Conservation (phyloP, 2,329 filamentous ascomycete genomes). For the Talaromyces sp. region DNA sequence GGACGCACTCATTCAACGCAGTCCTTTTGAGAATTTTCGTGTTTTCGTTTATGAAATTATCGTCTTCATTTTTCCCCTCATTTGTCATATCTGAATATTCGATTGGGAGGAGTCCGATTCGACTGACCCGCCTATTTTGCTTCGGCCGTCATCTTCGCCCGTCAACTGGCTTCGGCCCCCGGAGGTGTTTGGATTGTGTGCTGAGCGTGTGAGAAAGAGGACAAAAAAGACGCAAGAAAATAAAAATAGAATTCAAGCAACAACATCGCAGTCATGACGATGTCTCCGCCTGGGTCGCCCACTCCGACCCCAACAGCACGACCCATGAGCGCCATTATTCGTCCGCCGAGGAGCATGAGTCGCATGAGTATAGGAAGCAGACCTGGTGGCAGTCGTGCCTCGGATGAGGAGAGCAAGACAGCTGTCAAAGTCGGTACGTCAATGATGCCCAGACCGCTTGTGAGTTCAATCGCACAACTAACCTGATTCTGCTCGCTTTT, state of each 20-base stretch:
- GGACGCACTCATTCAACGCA: neutral
- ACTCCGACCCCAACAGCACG: slow-evolving; percentile 50
- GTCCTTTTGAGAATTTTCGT: neutral
- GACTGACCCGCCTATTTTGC: neutral
- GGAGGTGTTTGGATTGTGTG: slow-evolving; percentile 8
- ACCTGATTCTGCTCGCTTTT: neutral
- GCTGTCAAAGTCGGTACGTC: slow-evolving; percentile 95
- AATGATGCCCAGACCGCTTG: neutral
- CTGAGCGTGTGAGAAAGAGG: neutral
- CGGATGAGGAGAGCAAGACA: slow-evolving; percentile 84
- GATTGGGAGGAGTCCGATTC: neutral
- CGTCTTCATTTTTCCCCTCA: neutral
- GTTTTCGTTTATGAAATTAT: slow-evolving; percentile 4
- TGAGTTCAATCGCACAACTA: neutral
- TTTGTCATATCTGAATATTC: neutral
- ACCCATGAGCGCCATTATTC: slow-evolving; percentile 76
- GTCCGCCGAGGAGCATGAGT: slow-evolving; percentile 71
- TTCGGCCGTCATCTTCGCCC: neutral
- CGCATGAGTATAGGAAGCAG: slow-evolving; percentile 77
- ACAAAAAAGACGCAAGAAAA: neutral
- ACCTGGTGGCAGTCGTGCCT: slow-evolving; percentile 70
- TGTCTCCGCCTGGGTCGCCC: slow-evolving; percentile 65
- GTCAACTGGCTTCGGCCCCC: slow-evolving; percentile 10
- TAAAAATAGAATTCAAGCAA: neutral
- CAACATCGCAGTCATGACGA: slow-evolving; percentile 49